Percentiles rank a stretch among this genome's conserved stretches.
Evolutionary conservation across 2,329 filamentous ascomycete species (phyloP).

Genomic region (Ceratocystis destructans): DNA sequence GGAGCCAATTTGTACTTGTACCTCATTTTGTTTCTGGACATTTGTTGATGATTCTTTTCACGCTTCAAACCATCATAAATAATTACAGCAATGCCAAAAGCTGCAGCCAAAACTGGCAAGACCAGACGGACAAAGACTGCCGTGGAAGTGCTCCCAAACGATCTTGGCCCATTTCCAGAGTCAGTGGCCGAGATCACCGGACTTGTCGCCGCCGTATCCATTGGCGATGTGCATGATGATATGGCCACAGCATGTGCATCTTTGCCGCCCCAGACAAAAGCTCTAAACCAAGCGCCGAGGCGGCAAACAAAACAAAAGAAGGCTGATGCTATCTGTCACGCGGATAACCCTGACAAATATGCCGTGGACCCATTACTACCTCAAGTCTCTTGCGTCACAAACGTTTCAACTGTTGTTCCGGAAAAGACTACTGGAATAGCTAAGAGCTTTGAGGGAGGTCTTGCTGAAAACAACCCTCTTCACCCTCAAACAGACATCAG

Average conservation of each 20-base stretch:
- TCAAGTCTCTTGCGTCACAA: background rate
- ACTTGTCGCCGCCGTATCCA: conserved; percentile 2
- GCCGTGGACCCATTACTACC: background rate
- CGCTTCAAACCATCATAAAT: background rate
- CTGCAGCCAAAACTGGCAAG: background rate
- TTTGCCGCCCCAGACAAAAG: background rate
- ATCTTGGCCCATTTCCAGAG: background rate
- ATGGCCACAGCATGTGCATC: background rate
- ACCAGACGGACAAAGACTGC: background rate
- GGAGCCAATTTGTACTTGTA: background rate
- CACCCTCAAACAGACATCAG: conserved; percentile 1
- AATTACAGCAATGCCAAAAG: background rate
- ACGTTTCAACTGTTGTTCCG: background rate
- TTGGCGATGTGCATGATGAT: background rate
- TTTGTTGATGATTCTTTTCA: background rate
- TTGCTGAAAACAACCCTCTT: background rate
- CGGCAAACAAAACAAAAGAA: background rate
- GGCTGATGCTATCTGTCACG: background rate
- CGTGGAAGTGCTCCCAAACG: background rate
- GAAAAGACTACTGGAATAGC: background rate
- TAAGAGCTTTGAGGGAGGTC: background rate
- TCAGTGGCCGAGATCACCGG: background rate
- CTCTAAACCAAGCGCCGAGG: background rate
- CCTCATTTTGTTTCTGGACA: background rate
- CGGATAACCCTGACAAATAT: background rate